Conservation (phyloP, 140 eudicot species). For the Oenanthe javanica region DNA sequence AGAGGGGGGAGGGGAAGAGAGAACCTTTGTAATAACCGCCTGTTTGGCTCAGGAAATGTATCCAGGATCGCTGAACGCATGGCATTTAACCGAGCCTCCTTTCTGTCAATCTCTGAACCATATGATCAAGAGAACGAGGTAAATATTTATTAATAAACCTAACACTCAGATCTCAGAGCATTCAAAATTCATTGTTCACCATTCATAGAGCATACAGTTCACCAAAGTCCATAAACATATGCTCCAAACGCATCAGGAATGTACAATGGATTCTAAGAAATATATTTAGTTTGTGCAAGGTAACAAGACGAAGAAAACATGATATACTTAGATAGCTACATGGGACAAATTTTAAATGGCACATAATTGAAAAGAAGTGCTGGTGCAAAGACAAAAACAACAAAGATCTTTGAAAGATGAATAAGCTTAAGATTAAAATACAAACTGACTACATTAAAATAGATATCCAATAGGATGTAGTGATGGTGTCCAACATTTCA, state of each 20-base stretch:
- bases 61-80: conserved; percentile 79
- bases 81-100: conserved; percentile 76
- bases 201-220: not conserved
- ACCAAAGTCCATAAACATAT: not conserved
- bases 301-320: not conserved
- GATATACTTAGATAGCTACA: not conserved
- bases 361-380: not conserved
- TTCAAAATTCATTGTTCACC: not conserved
- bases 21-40: conserved; percentile 80
- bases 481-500: not conserved
- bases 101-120: conserved; percentile 61
- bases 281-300: not conserved
- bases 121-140: conserved; percentile 15
- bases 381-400: not conserved
- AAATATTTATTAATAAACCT: not conserved
- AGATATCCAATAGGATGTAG: not conserved
- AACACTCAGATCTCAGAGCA: not conserved
- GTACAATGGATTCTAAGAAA: not conserved
- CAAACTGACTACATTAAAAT: not conserved
- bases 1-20: conserved; percentile 5
- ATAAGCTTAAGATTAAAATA: not conserved
- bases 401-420: not conserved
- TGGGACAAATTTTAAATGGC: not conserved
- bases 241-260: not conserved
- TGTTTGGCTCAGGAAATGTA: conserved; percentile 91